Conservation (phyloP, 176 grass and related monocot species). For the Zea luxurians region DNA sequence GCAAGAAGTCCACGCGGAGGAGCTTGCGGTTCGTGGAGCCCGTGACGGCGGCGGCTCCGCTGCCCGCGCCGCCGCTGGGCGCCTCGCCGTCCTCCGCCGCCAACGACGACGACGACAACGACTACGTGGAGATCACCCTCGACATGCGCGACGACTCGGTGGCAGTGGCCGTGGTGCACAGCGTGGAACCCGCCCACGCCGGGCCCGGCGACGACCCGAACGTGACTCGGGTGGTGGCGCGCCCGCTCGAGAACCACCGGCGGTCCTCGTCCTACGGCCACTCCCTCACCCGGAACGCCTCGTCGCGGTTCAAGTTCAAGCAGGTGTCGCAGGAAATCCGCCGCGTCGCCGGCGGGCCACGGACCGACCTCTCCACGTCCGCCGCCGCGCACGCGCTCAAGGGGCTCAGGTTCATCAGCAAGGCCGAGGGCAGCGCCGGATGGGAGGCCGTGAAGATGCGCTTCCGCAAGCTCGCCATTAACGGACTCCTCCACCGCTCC, state of each 20-base stretch:
- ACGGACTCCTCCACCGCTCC: slow-evolving; percentile 64
- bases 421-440: slow-evolving; percentile 48
- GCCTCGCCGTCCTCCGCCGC: slow-evolving; percentile 43
- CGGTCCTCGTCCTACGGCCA: slow-evolving; percentile 53
- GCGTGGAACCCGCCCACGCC: slow-evolving; percentile 57
- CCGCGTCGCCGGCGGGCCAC: background rate
- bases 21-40: slow-evolving; percentile 77
- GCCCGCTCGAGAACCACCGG: slow-evolving; percentile 59
- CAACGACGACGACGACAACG: slow-evolving; percentile 34
- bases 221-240: slow-evolving; percentile 55
- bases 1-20: slow-evolving; percentile 55
- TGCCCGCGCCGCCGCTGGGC: slow-evolving; percentile 1
- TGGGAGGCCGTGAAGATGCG: slow-evolving; percentile 70
- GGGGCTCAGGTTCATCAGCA: slow-evolving; percentile 92
- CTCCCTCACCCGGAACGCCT: slow-evolving; percentile 61
- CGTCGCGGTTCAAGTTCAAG: slow-evolving; percentile 57
- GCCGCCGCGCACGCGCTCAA: slow-evolving; percentile 83
- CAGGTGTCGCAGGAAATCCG: slow-evolving; percentile 95
- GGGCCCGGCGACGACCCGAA: slow-evolving; percentile 49
- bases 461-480: slow-evolving; percentile 64
- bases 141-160: slow-evolving; percentile 94
- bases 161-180: slow-evolving; percentile 61
- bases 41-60: slow-evolving; percentile 38
- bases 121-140: slow-evolving; percentile 83
- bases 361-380: slow-evolving; percentile 70